These are phyloP conservation scores for Gracilariopsis chorda DNA, from an alignment of 23 red algal genomes.

Conservation along the genomic window DNA sequence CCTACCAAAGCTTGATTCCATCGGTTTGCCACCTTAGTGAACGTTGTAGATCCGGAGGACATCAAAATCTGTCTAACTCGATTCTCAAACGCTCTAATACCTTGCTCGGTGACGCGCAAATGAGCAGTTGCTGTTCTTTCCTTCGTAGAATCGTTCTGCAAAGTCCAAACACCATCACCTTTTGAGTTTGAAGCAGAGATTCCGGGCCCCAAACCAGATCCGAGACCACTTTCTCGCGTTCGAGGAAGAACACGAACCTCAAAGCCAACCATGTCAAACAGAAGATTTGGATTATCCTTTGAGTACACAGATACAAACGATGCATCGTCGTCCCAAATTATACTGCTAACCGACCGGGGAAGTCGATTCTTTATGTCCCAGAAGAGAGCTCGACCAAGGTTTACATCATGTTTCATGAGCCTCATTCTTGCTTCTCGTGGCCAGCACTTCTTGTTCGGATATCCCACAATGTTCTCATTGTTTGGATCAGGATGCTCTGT, in stretches of 20 bases:
- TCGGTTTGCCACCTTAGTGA: slow-evolving; percentile 89
- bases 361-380: slow-evolving; percentile 92
- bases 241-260: slow-evolving; percentile 87
- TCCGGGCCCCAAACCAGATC: neutral
- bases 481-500: slow-evolving; percentile 93
- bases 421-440: slow-evolving; percentile 94
- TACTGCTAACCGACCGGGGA: slow-evolving; percentile 69
- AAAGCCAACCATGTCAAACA: slow-evolving; percentile 98
- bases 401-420: slow-evolving; percentile 87
- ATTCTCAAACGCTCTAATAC: slow-evolving; percentile 73
- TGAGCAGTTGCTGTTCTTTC: slow-evolving; percentile 87
- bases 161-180: slow-evolving; percentile 77
- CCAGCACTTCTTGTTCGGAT: slow-evolving; percentile 95
- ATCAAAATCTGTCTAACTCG: slow-evolving; percentile 91
- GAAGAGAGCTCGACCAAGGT: slow-evolving; percentile 90
- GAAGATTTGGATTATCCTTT: slow-evolving; percentile 85
- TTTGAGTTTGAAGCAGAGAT: neutral
- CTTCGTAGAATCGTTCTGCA: slow-evolving; percentile 78
- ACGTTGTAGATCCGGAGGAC: slow-evolving; percentile 90
- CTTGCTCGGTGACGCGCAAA: slow-evolving; percentile 73
- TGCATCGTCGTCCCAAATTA: slow-evolving; percentile 74
- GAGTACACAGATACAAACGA: slow-evolving; percentile 94
- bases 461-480: slow-evolving; percentile 95
- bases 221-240: slow-evolving; percentile 37
- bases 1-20: slow-evolving; percentile 90